phyloP scores from a whole-genome alignment of 2,329 filamentous ascomycete species.

The Didymella keratinophila region DNA sequence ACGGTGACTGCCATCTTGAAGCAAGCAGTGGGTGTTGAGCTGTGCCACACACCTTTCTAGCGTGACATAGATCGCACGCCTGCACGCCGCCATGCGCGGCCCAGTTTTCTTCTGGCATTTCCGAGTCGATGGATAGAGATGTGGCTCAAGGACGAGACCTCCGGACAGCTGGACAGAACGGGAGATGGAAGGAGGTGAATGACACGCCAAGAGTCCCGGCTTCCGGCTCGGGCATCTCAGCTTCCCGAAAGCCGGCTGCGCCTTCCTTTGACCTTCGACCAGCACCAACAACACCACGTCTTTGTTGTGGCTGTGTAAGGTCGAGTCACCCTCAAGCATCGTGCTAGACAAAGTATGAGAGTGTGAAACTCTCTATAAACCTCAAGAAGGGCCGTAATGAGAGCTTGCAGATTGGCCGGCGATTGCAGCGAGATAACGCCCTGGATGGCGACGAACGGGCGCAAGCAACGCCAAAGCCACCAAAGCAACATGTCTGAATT shows the following conservation, averaged over 20 bases:
- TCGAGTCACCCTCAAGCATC: neutral
- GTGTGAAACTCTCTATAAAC: neutral
- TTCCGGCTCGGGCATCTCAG: slow-evolving; percentile 8
- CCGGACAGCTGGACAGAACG: slow-evolving; percentile 6
- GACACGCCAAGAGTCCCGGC: slow-evolving; percentile 8
- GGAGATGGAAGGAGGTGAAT: slow-evolving; percentile 7
- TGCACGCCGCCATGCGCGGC: slow-evolving; percentile 41
- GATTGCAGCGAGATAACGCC: neutral
- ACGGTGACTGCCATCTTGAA: neutral
- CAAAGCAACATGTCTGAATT: neutral
- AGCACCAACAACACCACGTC: neutral
- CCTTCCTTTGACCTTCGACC: neutral
- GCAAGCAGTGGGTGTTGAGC: neutral
- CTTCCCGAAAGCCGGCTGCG: slow-evolving; percentile 11
- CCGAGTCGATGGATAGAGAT: neutral
- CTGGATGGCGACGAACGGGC: neutral
- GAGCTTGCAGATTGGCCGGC: neutral
- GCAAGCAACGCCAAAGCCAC: neutral
- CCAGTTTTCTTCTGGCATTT: slow-evolving; percentile 46
- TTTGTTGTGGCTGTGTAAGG: neutral
- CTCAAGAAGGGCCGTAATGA: neutral
- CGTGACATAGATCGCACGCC: slow-evolving; percentile 44
- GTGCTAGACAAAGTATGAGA: neutral
- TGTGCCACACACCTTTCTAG: slow-evolving; percentile 32
- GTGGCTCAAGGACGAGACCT: slow-evolving; percentile 11